Evolutionary conservation across 2,329 filamentous ascomycete genomes (phyloP), one percentile per base, ranked within the genome.

Genomic region (Nannizzia gypsea): DNA sequence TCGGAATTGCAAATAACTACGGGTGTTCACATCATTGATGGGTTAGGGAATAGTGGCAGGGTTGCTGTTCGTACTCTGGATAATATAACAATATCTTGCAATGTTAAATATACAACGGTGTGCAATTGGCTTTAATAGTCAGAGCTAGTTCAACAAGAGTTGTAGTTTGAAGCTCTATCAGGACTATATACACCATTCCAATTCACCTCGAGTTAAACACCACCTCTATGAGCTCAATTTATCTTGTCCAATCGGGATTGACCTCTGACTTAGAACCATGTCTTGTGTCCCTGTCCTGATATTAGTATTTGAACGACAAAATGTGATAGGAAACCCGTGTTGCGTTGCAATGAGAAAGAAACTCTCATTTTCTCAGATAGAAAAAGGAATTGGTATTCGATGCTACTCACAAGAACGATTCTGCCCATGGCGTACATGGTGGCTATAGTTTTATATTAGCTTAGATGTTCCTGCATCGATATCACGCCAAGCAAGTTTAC

Each of bases 221-320:
- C 28, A 3, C 26, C 26, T 26, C 50, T 26, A n/a, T 34, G 15
- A 34, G 26, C n/a, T 26, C 28, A 54, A n/a, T 54, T 54, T 31
- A 17, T 11, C 13, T 13, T 54, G 50, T 11, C 13, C 20, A 26
- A 24, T 24, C 20, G 1, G 42, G 13, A 22, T 28, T 50, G 20
- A 8, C 22, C 22, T 11, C 9, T n/a, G 17, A 34, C n/a, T 28
- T 31, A 69, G 66, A 72, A 81, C 80, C 81, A 84, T 62, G 83
- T 85, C 81, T 85, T 86, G 76, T 86, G 78, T 70, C 83, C 83
- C 81, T 77, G 56, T 69, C 8, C 57, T 56, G 58, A 31, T 58
- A 42, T 58, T 56, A 62, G 60, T 36, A 59, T 40, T 31, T 13
- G 15, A 22, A 5, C 22, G 3, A 8, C 17, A 8, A 20, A 11